phyloP scores from a whole-genome alignment of 495 filamentous ascomycete species.

The Baudoinia panamericana region DNA sequence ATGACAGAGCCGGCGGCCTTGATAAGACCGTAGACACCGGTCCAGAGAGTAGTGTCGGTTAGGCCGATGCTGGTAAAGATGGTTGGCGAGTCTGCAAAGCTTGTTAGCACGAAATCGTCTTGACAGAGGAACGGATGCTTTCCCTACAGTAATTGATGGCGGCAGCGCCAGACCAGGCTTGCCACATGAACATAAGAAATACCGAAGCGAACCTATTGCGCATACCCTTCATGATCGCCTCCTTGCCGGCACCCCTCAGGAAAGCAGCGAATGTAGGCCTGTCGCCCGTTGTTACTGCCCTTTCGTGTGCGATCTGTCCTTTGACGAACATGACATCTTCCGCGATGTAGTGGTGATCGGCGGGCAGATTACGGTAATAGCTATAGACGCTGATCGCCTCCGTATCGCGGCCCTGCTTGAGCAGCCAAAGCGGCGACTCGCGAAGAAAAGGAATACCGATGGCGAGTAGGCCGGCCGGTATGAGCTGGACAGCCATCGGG shows the following conservation, averaged over 20 bases:
- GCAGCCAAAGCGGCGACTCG: slow-evolving; percentile 9
- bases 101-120: not conserved
- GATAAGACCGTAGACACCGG: slow-evolving; percentile 27
- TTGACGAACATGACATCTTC: slow-evolving; percentile 25
- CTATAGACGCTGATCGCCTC: slow-evolving; percentile 19
- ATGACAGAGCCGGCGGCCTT: slow-evolving; percentile 25
- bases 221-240: slow-evolving; percentile 26
- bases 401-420: slow-evolving; percentile 11
- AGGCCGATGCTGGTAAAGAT: slow-evolving; percentile 28
- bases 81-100: slow-evolving; percentile 22
- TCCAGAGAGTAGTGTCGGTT: slow-evolving; percentile 27
- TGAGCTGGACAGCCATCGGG: slow-evolving; percentile 17
- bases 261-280: slow-evolving; percentile 19
- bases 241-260: slow-evolving; percentile 22
- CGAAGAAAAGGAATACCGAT: slow-evolving; percentile 13
- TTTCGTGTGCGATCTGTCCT: slow-evolving; percentile 24
- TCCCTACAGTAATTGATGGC: slow-evolving; percentile 28
- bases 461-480: slow-evolving; percentile 15
- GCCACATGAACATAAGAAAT: slow-evolving; percentile 30
- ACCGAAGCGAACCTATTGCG: slow-evolving; percentile 29
- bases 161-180: slow-evolving; percentile 24
- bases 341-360: slow-evolving; percentile 21
- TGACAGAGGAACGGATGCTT: not conserved
- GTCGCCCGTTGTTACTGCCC: slow-evolving; percentile 15
- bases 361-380: slow-evolving; percentile 22